phyloP scores from a whole-genome alignment of 305 asterid genomes.

The Stenogyne calaminthoides region DNA sequence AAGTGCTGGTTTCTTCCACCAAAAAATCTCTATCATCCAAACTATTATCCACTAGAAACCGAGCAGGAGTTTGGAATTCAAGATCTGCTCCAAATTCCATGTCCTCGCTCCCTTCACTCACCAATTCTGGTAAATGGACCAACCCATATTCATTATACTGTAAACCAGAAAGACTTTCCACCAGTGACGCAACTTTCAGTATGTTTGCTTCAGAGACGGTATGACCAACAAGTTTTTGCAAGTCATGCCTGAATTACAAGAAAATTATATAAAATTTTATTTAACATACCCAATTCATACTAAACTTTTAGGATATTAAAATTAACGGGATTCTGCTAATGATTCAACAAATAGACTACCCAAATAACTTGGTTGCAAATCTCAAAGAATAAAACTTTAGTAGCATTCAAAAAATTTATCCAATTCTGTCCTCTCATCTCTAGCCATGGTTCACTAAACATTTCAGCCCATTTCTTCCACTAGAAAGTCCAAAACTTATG shows the following conservation, averaged over 20 bases:
- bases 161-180: conserved; percentile 59
- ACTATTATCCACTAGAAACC: conserved; percentile 72
- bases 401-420: neutral
- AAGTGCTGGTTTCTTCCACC: conserved; percentile 50
- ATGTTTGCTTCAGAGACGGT: conserved; percentile 52
- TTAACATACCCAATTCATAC: neutral
- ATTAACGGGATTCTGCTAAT: neutral
- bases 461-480: no score
- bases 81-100: conserved; percentile 91
- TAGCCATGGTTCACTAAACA: no score
- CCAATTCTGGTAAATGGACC: conserved; percentile 38
- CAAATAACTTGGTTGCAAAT: conserved; percentile 11
- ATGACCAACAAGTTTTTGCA: conserved; percentile 78
- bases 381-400: conserved; percentile 2
- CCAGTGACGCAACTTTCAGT: conserved; percentile 62
- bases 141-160: conserved; percentile 52
- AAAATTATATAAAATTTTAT: conserved; percentile 13
- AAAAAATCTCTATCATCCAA: conserved; percentile 52
- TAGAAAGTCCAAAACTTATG: neutral
- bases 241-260: conserved; percentile 57
- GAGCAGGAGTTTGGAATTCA: conserved; percentile 70
- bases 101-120: conserved; percentile 48
- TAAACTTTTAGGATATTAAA: conserved; percentile 6
- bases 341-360: conserved; percentile 11
- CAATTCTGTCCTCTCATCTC: no score